Percentiles rank a stretch among this genome's conserved stretches.
phyloP scores from a whole-genome alignment of 495 filamentous ascomycete genomes.

The Corynascus novoguineensis region DNA sequence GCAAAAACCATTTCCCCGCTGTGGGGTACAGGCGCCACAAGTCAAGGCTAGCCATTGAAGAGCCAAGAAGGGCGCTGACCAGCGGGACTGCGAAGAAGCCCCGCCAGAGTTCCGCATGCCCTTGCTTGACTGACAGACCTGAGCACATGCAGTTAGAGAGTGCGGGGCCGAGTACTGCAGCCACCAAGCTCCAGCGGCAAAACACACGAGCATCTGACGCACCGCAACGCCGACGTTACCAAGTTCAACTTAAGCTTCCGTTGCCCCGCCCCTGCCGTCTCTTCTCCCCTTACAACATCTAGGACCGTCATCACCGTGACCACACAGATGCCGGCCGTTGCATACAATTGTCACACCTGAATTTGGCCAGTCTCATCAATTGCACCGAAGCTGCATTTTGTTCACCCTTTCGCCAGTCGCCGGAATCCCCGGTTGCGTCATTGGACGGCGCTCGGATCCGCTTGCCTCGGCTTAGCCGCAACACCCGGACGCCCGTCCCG shows the following conservation, averaged over 20 bases:
- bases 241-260: background rate
- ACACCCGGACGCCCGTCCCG: conserved; percentile 9
- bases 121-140: background rate
- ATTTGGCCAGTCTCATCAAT: background rate
- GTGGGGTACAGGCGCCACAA: conserved; percentile 1
- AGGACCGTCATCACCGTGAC: background rate
- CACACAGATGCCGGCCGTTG: background rate
- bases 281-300: background rate
- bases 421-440: conserved; percentile 15
- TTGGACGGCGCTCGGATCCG: conserved; percentile 15
- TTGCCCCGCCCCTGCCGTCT: conserved; percentile 7
- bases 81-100: too few relatives aligned
- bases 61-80: background rate
- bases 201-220: conserved; percentile 12
- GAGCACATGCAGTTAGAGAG: conserved; percentile 13
- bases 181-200: conserved; percentile 6
- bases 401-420: conserved; percentile 6
- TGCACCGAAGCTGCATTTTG: too few relatives aligned
- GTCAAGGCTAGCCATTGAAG: too few relatives aligned
- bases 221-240: background rate
- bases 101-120: background rate
- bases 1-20: too few relatives aligned
- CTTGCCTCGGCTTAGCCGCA: conserved; percentile 25
- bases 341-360: conserved; percentile 9
- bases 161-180: background rate